Base-by-base conservation (phyloP, 164 flowering plant genomes). In the Vitis amurensis region DNA sequence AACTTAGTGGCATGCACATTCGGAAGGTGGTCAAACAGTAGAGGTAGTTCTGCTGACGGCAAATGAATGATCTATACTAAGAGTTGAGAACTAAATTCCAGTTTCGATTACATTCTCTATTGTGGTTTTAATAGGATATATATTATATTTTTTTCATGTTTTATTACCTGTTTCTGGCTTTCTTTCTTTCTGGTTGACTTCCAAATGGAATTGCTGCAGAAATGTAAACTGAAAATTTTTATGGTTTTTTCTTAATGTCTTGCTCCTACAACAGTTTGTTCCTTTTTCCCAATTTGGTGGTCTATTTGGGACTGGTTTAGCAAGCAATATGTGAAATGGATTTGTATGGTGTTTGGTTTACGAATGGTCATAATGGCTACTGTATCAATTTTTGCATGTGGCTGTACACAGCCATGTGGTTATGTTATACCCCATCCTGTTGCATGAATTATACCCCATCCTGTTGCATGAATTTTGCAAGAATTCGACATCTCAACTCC, bases 1-100 rank as follows among this genome's bases (percentile, higher is more conserved):
- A 83, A 66, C 71, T 75, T 83, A n/a, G 86, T 84, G 47, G 79
- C 85, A 1, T 78, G 83, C 73, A 51, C 91, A 48, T 79, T 89
- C 52, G 71, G 89, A 50, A 84, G 87, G 75, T 80, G 80, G 81
- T 78, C 88, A 1, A 76, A 66, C 50, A 70, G 51, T 70, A 73
- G 74, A 27, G 56, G 66, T 71, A 68, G 71, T 72, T 68, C 80
- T 29, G 72, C 29, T 58, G 60, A 55, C 11, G 74, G 70, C 37
- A 53, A 52, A 19, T 72, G 80, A 80, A 61, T 61, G 68, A 60
- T 53, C 47, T 29, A 61, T 60, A 53, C 44, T 62, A 27, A 31
- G 67, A 31, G 62, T 49, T 60, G 67, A 9, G 44, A 55, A 27
- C 61, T 59, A 10, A 59, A 27, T 6, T 37, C 7, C 44, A 37